These are phyloP conservation scores for Athelia psychrophila DNA, from an alignment of 1,284 basidiomycete species.

Conservation along the genomic window DNA sequence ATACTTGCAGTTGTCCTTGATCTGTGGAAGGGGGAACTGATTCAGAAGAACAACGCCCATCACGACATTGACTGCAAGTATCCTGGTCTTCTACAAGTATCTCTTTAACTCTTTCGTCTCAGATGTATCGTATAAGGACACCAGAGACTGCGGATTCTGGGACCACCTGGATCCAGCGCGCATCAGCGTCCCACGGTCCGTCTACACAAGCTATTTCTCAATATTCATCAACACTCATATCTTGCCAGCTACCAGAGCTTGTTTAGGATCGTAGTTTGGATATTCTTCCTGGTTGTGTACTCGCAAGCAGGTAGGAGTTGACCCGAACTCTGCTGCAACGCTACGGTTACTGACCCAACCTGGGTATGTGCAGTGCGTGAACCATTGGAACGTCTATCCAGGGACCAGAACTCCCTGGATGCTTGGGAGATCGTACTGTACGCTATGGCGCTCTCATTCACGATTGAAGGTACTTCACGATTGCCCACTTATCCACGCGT, in stretches of 20 bases:
- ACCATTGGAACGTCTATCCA: slow-evolving; percentile 61
- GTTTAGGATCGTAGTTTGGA: slow-evolving; percentile 77
- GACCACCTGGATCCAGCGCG: slow-evolving; percentile 74
- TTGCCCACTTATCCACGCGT: not conserved
- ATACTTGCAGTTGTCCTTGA: slow-evolving; percentile 53
- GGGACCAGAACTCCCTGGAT: slow-evolving; percentile 54
- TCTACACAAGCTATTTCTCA: slow-evolving; percentile 18
- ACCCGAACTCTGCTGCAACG: slow-evolving; percentile 4
- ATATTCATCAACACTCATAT: slow-evolving; percentile 1
- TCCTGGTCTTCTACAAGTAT: not conserved
- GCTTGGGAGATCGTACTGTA: slow-evolving; percentile 80
- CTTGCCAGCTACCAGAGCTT: slow-evolving; percentile 68
- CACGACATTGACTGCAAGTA: slow-evolving; percentile 68
- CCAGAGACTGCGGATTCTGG: slow-evolving; percentile 56
- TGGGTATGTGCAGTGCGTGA: slow-evolving; percentile 59
- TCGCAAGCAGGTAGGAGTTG: slow-evolving; percentile 70
- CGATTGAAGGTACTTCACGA: slow-evolving; percentile 65
- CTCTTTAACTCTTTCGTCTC: slow-evolving; percentile 2
- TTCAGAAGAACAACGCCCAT: slow-evolving; percentile 73
- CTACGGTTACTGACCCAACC: not conserved
- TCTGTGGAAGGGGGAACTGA: slow-evolving; percentile 80
- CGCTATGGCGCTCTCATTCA: slow-evolving; percentile 70
- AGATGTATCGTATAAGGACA: slow-evolving; percentile 63
- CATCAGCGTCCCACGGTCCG: slow-evolving; percentile 80
- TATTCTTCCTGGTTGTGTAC: slow-evolving; percentile 82